Evolutionary conservation across 202 grass and related monocot genomes (phyloP).

Genomic region (Sporobolus alterniflorus): DNA sequence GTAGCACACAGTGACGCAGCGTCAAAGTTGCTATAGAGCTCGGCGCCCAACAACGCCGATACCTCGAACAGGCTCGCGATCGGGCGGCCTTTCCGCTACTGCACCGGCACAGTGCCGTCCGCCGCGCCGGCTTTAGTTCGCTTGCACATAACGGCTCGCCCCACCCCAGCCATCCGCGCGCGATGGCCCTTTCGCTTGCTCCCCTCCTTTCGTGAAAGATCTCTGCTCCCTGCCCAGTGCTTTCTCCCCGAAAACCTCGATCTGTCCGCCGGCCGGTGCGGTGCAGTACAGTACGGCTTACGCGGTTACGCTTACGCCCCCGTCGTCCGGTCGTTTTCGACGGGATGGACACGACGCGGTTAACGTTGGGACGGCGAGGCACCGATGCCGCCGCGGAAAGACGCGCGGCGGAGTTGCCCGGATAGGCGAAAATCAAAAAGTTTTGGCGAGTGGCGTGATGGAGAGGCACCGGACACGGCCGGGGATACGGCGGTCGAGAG

Average conservation of each 20-base stretch:
- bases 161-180: too few species aligned
- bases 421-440: neutral
- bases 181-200: neutral
- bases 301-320: too few species aligned
- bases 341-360: neutral
- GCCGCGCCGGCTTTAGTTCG: constrained; percentile 22
- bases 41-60: neutral
- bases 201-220: constrained; percentile 42
- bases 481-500: too few species aligned
- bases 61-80: neutral
- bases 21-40: constrained; percentile 17
- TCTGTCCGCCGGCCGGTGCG: neutral
- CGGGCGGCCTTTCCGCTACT: constrained; percentile 7
- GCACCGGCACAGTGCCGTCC: neutral
- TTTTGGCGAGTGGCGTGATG: neutral
- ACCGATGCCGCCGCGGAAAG: constrained; percentile 33
- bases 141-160: too few species aligned
- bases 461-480: neutral
- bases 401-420: neutral
- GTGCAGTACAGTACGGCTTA: neutral
- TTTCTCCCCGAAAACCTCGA: too few species aligned
- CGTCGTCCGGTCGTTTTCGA: too few species aligned
- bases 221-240: neutral
- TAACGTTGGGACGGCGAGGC: constrained; percentile 15
- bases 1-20: neutral